Conservation (phyloP, 106 monocot genomes). For the Alisma plantagoaquatica region DNA sequence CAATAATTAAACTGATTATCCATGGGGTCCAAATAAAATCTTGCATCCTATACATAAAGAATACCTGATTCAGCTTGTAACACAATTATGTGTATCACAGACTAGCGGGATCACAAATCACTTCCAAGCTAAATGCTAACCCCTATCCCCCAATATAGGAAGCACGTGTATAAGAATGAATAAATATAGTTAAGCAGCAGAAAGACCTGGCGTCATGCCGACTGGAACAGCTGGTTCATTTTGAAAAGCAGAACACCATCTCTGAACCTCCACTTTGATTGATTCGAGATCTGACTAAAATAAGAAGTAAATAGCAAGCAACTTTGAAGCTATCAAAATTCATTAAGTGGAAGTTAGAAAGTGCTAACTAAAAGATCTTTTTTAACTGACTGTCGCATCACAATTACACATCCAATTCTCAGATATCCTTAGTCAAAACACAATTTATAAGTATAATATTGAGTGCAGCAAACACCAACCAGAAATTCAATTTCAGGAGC, state of each 20-base stretch:
- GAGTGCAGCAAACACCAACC: not conserved
- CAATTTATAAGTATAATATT: not conserved
- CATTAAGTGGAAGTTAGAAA: not conserved
- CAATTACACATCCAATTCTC: not conserved
- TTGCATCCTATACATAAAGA: too few relatives aligned
- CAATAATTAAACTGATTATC: too few relatives aligned
- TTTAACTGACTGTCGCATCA: too few relatives aligned
- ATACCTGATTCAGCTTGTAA: too few relatives aligned
- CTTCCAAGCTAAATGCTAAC: too few relatives aligned
- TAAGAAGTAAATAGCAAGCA: not conserved
- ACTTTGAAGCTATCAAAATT: not conserved
- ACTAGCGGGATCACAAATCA: too few relatives aligned
- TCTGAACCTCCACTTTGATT: constrained; percentile 17
- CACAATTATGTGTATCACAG: too few relatives aligned
- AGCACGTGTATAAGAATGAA: too few relatives aligned
- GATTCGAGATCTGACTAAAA: constrained; percentile 21
- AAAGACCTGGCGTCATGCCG: constrained; percentile 26
- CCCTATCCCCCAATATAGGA: too few relatives aligned
- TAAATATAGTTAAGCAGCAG: too few relatives aligned
- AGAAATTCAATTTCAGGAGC: not conserved
- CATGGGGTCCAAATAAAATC: too few relatives aligned
- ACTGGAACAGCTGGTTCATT: constrained; percentile 20
- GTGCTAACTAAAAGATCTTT: not conserved
- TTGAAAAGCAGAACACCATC: constrained; percentile 27
- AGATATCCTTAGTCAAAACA: not conserved